Base-by-base conservation (phyloP, 2,329 filamentous ascomycete species). In the Sordariomycetes sp. region DNA sequence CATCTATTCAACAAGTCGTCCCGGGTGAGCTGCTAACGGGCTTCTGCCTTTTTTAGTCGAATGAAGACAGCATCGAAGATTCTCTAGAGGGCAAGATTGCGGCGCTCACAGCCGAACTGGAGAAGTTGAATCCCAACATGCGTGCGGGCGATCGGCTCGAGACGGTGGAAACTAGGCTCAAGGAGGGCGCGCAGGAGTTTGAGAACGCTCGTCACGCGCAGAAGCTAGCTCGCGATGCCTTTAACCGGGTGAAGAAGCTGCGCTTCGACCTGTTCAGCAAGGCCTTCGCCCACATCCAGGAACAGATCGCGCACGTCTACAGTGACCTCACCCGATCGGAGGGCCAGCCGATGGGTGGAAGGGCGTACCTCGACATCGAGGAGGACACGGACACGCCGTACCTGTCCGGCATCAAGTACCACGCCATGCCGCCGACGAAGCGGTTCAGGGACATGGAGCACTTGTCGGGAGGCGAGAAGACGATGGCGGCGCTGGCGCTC, bases 381-480 rank as follows among this genome's bases (percentile, higher is more conserved):
- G 91, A 96, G 68, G 92, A 99, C 69, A 89, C 86, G n/a, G 90
- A 96, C 62, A 92, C 95, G 66, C 94, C 94, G 0, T 99, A 97
- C 69, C 81, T 96, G 3, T 90, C 89, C 48, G 94, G 94, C 35
- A 90, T 99, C 72, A 96, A 96, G 68, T 99, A 99, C 72, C 91
- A 97, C 68, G 95, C 94, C 61, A 99, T 97, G 91, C 94, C 94
- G 22, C 94, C 94, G 1, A 82, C 96, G 61, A 99, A 99, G 75
- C 90, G 94, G 52, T 99, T 99, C 81, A 83, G 94, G 64, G 95
- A 99, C 70, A 99, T 99, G 94, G 94, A 99, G 70, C 94, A 96
- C 68, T 76, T 99, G 10, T 96, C 90, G 1, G 94, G 94, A 65
- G 94, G 94, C 58, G 94, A 99, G 73, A 99, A 99, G 78, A 99